These are phyloP conservation scores for Akanthomyces uredinophilus DNA, from an alignment of 2,329 filamentous ascomycete species.

Conservation along the genomic window DNA sequence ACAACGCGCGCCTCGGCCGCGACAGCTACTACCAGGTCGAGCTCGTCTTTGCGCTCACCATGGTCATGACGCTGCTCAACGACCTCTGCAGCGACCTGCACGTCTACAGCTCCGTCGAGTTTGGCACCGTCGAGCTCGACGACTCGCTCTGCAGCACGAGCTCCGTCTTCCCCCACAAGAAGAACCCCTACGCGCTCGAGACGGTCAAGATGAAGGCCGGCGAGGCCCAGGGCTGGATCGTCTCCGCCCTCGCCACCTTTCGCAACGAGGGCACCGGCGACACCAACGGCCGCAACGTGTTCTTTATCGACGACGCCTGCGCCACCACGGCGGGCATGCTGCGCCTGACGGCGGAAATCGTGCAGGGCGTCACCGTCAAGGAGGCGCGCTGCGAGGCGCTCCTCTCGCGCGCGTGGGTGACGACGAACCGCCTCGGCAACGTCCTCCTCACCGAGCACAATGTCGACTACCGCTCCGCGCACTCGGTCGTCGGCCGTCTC, in stretches of 20 bases:
- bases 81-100: conserved; percentile 15
- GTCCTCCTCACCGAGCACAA: not conserved
- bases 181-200: conserved; percentile 15
- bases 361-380: not conserved
- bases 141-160: conserved; percentile 15
- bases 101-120: conserved; percentile 14
- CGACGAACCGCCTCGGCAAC: conserved; percentile 8
- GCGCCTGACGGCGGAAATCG: not conserved
- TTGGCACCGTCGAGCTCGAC: conserved; percentile 13
- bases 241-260: not conserved
- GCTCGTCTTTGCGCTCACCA: conserved; percentile 4
- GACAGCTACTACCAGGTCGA: conserved; percentile 12
- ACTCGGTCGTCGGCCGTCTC: conserved; percentile 1
- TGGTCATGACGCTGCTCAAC: conserved; percentile 12
- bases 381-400: conserved; percentile 3
- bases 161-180: conserved; percentile 17
- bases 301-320: not conserved
- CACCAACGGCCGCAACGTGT: not conserved
- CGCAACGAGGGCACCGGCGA: conserved; percentile 12
- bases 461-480: conserved; percentile 3
- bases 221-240: conserved; percentile 15
- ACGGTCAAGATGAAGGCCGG: conserved; percentile 15
- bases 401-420: conserved; percentile 2
- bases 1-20: conserved; percentile 8
- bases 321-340: not conserved